Evolutionary conservation across 192 early-diverging fungal species (phyloP).

Genomic region (Coemansia interrupta): DNA sequence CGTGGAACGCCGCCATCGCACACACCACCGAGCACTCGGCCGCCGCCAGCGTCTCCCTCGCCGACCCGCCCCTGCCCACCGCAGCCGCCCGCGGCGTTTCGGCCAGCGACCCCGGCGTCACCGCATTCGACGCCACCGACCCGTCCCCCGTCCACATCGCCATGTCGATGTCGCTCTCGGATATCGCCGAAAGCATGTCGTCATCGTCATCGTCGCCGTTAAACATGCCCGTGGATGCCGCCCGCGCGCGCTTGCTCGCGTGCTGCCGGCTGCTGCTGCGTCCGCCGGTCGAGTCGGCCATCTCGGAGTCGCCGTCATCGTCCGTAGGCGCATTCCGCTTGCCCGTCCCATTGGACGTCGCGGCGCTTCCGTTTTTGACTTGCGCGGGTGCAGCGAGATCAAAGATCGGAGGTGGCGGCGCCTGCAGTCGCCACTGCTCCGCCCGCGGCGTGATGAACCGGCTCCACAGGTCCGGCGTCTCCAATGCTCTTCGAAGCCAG

Average conservation of each 20-base stretch:
- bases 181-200: slow-evolving; percentile 39
- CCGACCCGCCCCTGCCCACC: neutral
- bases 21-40: slow-evolving; percentile 35
- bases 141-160: slow-evolving; percentile 32
- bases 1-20: slow-evolving; percentile 61
- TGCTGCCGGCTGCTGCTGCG: neutral
- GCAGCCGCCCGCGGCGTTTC: neutral
- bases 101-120: slow-evolving; percentile 18
- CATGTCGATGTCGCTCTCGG: slow-evolving; percentile 45
- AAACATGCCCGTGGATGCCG: slow-evolving; percentile 1
- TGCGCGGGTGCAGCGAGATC: slow-evolving; percentile 2
- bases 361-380: neutral
- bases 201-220: slow-evolving; percentile 25
- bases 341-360: slow-evolving; percentile 2
- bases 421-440: slow-evolving; percentile 45
- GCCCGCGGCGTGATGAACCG: slow-evolving; percentile 46
- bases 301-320: neutral
- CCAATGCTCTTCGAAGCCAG: slow-evolving; percentile 34
- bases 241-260: slow-evolving; percentile 24
- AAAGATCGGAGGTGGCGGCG: slow-evolving; percentile 29
- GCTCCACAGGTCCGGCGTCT: slow-evolving; percentile 43
- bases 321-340: slow-evolving; percentile 23
- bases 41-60: slow-evolving; percentile 9
- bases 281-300: neutral
- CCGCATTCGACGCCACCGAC: slow-evolving; percentile 19